Conservation (phyloP, 306 rosid species). For the Adenanthera pavonina region DNA sequence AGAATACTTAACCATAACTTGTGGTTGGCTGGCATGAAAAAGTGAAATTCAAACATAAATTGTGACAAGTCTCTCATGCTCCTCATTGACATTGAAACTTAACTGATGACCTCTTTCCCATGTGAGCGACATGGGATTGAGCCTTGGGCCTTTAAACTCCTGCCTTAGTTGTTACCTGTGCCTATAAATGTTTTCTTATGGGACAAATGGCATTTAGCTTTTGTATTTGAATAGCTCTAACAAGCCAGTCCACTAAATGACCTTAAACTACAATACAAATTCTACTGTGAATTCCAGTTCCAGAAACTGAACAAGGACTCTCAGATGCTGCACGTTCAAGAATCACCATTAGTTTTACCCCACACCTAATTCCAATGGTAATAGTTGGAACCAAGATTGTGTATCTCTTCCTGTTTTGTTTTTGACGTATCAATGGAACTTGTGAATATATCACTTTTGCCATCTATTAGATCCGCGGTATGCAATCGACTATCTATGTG, state of each 20-base stretch:
- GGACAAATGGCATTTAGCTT: slow-evolving; percentile 9
- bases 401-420: slow-evolving; percentile 6
- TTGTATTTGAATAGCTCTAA: slow-evolving; percentile 14
- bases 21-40: background rate
- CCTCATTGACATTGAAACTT: background rate
- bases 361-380: slow-evolving; percentile 97
- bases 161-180: background rate
- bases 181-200: slow-evolving; percentile 12
- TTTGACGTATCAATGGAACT: slow-evolving; percentile 26
- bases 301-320: slow-evolving; percentile 95
- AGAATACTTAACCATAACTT: background rate
- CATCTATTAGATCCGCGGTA: slow-evolving; percentile 78
- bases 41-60: background rate
- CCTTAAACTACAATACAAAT: background rate
- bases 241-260: background rate
- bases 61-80: background rate
- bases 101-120: slow-evolving; percentile 11
- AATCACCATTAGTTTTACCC: slow-evolving; percentile 87
- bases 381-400: slow-evolving; percentile 26
- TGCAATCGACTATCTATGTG: slow-evolving; percentile 94
- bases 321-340: slow-evolving; percentile 76
- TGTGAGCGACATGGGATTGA: slow-evolving; percentile 5
- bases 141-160: background rate
- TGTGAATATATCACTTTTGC: slow-evolving; percentile 18
- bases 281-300: slow-evolving; percentile 65